Evolutionary conservation across 257 asterid genomes (phyloP), one percentile per base, ranked within the genome.

Genomic region (Solanum dulcamara): DNA sequence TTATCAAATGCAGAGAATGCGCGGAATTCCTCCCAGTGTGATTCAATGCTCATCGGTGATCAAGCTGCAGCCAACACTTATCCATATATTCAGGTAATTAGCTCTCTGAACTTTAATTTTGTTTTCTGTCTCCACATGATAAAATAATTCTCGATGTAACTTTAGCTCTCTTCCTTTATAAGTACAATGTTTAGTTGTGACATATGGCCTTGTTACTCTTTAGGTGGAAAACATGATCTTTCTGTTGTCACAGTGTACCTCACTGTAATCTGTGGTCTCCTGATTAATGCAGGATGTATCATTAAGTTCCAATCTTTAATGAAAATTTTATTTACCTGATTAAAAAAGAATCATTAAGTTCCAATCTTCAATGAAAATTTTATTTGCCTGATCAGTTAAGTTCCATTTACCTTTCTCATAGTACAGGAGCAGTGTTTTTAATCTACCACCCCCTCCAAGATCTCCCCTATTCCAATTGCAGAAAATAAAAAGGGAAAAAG

Each of bases 31-130:
- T 97, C 99, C 0, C 99, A 97, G 53, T 97, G 99, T 86, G 99
- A 97, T 85, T 97, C 99, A 0, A 97, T 97, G 99, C 98, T 97
- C 30, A 95, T 97, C 37, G 99, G 99, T n/a, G 88, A 92, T 81
- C 87, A 80, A 40, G 98, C 98, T 22, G 98, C 94, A 75, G 99
- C 99, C 64, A 97, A 97, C 83, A 97, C 99, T 80, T 97, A 95
- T 83, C 99, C 98, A 0, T 94, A 95, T 70, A 94, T 94, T 90
- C 99, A 97, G 98, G 98, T 96, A 85, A 18, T n/a, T 71, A 59
- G 35, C 20, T 83, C 50, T 24, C 22, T 46, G 80, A 30, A 64
- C 38, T 44, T 67, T 15, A 64, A 66, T 83, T 6, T 22, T 95
- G 79, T 30, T 38, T 71, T 71, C 80, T 38, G 32, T 38, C 53